Conservation (phyloP, 768 basidiomycete genomes). For the Amanita pallidorosea region DNA sequence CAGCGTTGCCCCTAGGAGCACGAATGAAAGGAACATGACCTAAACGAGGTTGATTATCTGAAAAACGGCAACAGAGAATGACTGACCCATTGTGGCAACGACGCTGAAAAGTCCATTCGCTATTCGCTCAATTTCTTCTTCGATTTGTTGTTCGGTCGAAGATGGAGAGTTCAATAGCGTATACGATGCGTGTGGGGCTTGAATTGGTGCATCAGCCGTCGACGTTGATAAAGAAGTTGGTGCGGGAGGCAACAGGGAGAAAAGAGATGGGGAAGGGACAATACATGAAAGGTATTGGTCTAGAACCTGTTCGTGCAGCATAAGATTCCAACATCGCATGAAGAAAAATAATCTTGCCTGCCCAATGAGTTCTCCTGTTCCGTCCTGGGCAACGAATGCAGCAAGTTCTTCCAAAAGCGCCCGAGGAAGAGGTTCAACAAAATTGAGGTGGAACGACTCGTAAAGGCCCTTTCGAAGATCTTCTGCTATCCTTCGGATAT, state of each 20-base stretch:
- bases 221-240: conserved; percentile 24
- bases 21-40: conserved; percentile 93
- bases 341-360: conserved; percentile 37
- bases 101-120: conserved; percentile 88
- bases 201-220: conserved; percentile 22
- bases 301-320: conserved; percentile 46
- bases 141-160: conserved; percentile 84
- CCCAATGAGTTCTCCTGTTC: conserved; percentile 70
- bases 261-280: conserved; percentile 83
- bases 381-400: conserved; percentile 73
- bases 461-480: conserved; percentile 87
- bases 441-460: conserved; percentile 90
- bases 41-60: conserved; percentile 16
- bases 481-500: conserved; percentile 85
- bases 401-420: conserved; percentile 91
- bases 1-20: conserved; percentile 90
- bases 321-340: conserved; percentile 3
- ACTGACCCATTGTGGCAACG: conserved; percentile 73
- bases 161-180: conserved; percentile 83
- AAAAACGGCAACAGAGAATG: not conserved
- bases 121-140: conserved; percentile 86
- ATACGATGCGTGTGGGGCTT: conserved; percentile 54
- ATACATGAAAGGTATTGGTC: conserved; percentile 98
- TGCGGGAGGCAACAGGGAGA: conserved; percentile 71
- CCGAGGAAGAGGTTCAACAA: conserved; percentile 85